Evolutionary conservation across 2,329 filamentous ascomycete genomes (phyloP), one percentile per base, ranked within the genome.

Genomic region (Fusarium multiceps): DNA sequence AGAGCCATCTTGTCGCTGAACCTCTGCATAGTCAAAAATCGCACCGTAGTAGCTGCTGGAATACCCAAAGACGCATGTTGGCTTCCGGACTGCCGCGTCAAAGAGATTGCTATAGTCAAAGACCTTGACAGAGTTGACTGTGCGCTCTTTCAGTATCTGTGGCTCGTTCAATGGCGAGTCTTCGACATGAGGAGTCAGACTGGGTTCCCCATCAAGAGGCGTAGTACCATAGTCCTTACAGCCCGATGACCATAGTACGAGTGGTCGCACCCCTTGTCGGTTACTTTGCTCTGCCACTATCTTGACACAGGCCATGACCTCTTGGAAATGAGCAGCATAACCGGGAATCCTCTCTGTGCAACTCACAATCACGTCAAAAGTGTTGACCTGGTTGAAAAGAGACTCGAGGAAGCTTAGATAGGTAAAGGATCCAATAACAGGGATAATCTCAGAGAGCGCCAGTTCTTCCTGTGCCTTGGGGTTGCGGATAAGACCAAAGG

Each of bases 221-320:
- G 76, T 75, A 7, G 66, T 75, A 3, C 84, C 83, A 63, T 86
- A 86, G 72, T 86, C 84, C 61, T 86, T 86, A 73, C 84, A 86
- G 0, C 84, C 84, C 4, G 81, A 84, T 12, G 80, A 82, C 72
- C 81, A 81, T 4, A 86, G 78, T 7, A 86, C 80, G 1, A 86
- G 72, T 0, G 83, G 81, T 20, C 75, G 75, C 3, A 80, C 72
- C 9, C 79, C 80, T 7, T 75, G 61, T 3, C 65, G 56, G 27
- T 78, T 79, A 25, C 79, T 81, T 6, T 71, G 71, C 2, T 72
- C 59, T 1, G 81, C 78, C 3, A 85, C 57, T 0, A 48, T 63
- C 3, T 70, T 74, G 1, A 85, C 66, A 7, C 85, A 68, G 1
- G 63, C 48, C 1, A 82, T 63, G 7, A 80, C 71, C 32, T 82